phyloP scores from a whole-genome alignment of 768 basidiomycete genomes.

The Cantharellus anzutake region DNA sequence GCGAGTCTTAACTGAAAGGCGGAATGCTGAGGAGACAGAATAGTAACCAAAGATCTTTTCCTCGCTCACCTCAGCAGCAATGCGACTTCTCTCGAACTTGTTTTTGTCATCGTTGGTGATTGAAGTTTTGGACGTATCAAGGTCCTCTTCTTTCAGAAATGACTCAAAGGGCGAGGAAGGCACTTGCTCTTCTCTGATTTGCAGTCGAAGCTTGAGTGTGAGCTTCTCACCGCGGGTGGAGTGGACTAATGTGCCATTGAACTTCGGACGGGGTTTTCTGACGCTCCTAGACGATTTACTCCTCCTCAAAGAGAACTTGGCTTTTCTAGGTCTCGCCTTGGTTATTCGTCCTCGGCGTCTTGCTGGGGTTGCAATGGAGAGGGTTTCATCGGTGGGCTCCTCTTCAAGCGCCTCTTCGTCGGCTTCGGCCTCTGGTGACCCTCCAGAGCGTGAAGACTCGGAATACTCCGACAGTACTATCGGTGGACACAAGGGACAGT shows the following conservation, averaged over 20 bases:
- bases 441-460: conserved; percentile 21
- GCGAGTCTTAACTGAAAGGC: neutral
- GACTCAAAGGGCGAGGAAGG: conserved; percentile 65
- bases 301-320: neutral
- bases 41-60: neutral
- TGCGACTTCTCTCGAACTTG: conserved; percentile 52
- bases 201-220: conserved; percentile 49
- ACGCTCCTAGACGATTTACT: neutral
- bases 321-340: neutral
- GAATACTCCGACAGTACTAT: conserved; percentile 20
- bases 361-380: neutral
- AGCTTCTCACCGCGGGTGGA: conserved; percentile 21
- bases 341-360: neutral
- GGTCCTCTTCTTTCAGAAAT: conserved; percentile 43
- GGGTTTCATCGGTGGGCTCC: neutral
- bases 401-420: neutral
- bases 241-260: neutral
- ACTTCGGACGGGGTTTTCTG: neutral
- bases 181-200: conserved; percentile 15
- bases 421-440: neutral
- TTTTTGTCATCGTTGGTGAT: conserved; percentile 42
- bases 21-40: neutral
- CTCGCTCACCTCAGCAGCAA: conserved; percentile 48
- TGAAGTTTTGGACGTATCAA: conserved; percentile 50
- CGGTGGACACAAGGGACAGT: conserved; percentile 42